phyloP scores from a whole-genome alignment of 192 early-diverging fungal genomes.

The Piromyces finnis region DNA sequence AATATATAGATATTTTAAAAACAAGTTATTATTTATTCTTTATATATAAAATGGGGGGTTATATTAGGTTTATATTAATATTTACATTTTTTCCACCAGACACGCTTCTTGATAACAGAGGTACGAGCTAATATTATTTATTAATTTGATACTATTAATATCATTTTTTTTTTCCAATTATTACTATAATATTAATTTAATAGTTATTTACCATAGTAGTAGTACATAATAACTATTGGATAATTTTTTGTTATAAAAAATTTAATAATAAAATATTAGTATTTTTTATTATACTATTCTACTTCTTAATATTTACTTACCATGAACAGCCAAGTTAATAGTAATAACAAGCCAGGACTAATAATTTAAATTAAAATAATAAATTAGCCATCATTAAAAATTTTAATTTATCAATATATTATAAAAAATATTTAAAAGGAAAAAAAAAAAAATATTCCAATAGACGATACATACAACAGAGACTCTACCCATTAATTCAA shows the following conservation, averaged over 20 bases:
- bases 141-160: no score
- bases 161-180: no score
- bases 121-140: constrained; percentile 29
- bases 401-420: no score
- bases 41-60: no score
- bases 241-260: no score
- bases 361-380: background rate
- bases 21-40: no score
- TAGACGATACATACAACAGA: constrained; percentile 41
- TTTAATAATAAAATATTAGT: background rate
- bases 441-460: no score
- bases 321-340: background rate
- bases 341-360: background rate
- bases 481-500: constrained; percentile 53
- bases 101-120: background rate
- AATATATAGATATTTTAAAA: no score
- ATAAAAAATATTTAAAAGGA: no score
- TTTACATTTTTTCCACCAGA: background rate
- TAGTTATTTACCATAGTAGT: constrained; percentile 48
- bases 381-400: background rate
- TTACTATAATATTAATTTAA: no score
- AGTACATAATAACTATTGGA: constrained; percentile 13
- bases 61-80: no score
- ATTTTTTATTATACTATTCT: background rate
- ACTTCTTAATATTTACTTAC: background rate